A percentile compares a stretch with the other conserved stretches of the same genome.
Evolutionary conservation across 805 yeast genomes (phyloP).

Genomic region (Kuraishia hungarica): DNA sequence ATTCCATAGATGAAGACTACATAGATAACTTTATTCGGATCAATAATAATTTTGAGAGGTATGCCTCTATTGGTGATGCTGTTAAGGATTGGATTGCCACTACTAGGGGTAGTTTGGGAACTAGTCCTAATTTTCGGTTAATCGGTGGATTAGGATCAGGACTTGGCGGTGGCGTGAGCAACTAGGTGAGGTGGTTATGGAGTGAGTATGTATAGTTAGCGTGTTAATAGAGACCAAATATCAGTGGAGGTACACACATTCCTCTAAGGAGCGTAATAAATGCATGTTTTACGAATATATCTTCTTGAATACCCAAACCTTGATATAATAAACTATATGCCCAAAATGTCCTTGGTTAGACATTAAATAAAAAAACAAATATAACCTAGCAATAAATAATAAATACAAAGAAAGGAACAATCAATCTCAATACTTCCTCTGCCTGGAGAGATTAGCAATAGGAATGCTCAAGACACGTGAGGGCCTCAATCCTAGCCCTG

Average conservation of each 20-base stretch:
- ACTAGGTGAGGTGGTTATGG: not conserved
- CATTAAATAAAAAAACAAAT: not conserved
- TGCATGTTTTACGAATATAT: not conserved
- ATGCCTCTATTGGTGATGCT: slow-evolving; percentile 24
- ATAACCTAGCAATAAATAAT: not conserved
- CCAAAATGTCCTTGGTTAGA: not conserved
- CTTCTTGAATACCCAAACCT: not conserved
- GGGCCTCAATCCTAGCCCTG: not conserved
- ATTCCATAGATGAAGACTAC: slow-evolving; percentile 14
- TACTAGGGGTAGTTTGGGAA: slow-evolving; percentile 6
- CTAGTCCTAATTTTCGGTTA: not conserved
- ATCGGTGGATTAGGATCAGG: not conserved
- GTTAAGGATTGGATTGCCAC: slow-evolving; percentile 25
- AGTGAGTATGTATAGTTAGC: no score
- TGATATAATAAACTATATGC: not conserved
- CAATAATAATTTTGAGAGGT: slow-evolving; percentile 24
- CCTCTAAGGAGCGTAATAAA: no score
- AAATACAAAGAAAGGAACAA: not conserved
- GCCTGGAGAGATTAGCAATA: slow-evolving; percentile 16
- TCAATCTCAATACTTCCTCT: not conserved
- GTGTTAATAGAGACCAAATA: no score
- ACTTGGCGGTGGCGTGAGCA: not conserved
- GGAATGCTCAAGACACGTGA: slow-evolving; percentile 23
- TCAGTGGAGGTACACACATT: no score
- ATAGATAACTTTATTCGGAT: slow-evolving; percentile 24